Evolutionary conservation across 306 rosid species (phyloP), one percentile per base, ranked within the genome.

Genomic region (Glycine tomentella): DNA sequence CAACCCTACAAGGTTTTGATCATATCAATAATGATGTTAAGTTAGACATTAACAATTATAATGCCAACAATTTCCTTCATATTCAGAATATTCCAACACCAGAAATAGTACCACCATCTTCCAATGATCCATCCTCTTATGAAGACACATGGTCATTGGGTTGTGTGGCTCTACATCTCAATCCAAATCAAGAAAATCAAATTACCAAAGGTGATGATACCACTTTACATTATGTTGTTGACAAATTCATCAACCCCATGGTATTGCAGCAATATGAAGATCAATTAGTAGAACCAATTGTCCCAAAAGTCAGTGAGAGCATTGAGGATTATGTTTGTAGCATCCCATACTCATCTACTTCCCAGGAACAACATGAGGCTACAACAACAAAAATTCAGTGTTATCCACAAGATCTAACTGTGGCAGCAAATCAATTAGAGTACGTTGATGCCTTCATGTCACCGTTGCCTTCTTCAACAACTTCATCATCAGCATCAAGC

Each of bases 341-440:
- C 69, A 53, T 86, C 48, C 83, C 31, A 25, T 25, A 25, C 31
- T 25, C 31, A 25, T 25, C 31, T 25, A 25, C 31, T 25, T 25
- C 31, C 31, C 31, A 25, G 31, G 31, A 69, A 17, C 74, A 88
- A 17, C 82, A 85, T 25, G 91, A 87, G 31, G 78, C 83, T 56
- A 25, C 83, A 51, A 74, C 86, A 44, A 61, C 82, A 59, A 82
- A 71, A 63, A 62, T 68, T 20, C 83, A 87, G 42, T 55, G 80
- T 55, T 70, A 38, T 69, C 79, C 88, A 17, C 83, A 67, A 58
- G 83, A 89, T 84, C 75, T 77, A 71, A 56, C 63, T 48, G 9
- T 88, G 58, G 50, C 50, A 40, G 61, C 55, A 7, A 89, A 76
- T 82, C 91, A 90, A 64, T 44, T 87, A 87, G 92, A 91, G 80